Conservation (phyloP, 2,329 filamentous ascomycete genomes). For the Sporothrix sp. region DNA sequence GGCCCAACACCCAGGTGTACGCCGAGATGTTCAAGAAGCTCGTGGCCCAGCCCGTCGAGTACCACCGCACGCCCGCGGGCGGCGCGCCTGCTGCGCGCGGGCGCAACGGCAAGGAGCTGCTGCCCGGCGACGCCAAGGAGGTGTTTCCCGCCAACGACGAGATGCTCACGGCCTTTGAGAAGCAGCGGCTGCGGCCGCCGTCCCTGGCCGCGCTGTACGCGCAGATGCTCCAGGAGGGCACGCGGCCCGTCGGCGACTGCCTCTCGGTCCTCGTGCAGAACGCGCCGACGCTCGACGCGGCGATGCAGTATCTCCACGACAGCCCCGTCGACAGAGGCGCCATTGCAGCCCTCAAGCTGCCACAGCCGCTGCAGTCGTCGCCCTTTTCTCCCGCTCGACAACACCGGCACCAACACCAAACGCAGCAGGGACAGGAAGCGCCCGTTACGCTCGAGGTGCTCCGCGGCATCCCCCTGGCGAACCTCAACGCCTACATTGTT, state of each 20-base stretch:
- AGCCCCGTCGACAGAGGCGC: conserved; percentile 25
- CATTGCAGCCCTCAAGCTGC: conserved; percentile 10
- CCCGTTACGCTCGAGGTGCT: conserved; percentile 15
- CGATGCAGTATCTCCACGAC: conserved; percentile 40
- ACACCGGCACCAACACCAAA: not conserved
- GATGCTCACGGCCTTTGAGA: conserved; percentile 56
- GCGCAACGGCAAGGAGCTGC: conserved; percentile 16
- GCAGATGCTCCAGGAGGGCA: conserved; percentile 42
- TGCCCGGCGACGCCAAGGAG: conserved; percentile 53
- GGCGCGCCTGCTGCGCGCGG: not conserved
- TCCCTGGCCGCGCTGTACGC: conserved; percentile 47
- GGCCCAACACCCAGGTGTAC: conserved; percentile 39
- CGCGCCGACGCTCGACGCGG: conserved; percentile 38
- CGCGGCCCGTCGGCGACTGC: conserved; percentile 39
- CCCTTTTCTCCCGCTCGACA: not conserved
- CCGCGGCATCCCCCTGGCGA: conserved; percentile 23
- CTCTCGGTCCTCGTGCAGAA: conserved; percentile 47
- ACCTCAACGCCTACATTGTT: conserved; percentile 42
- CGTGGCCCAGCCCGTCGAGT: conserved; percentile 25
- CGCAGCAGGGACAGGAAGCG: not conserved
- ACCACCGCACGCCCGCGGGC: not conserved
- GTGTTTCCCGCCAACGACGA: conserved; percentile 43
- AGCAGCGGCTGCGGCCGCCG: conserved; percentile 52
- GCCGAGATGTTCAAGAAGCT: conserved; percentile 53
- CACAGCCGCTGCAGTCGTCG: conserved; percentile 22